A percentile compares a stretch with the other conserved stretches of the same genome.
These are phyloP conservation scores for Prunus mira DNA, from an alignment of 306 rosid species.

Conservation along the genomic window DNA sequence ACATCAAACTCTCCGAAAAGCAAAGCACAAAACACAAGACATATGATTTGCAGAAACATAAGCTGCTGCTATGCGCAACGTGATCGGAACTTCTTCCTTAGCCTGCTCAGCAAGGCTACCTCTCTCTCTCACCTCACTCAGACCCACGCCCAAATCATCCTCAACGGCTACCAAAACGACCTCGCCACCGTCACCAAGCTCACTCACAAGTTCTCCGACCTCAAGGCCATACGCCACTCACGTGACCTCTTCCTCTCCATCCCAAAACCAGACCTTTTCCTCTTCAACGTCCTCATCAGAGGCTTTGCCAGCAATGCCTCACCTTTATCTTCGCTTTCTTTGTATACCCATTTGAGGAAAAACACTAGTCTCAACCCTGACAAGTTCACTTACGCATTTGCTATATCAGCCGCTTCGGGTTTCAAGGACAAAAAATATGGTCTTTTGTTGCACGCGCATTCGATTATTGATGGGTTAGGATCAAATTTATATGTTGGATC, in stretches of 20 bases:
- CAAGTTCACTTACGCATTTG: conserved; percentile 60
- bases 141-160: conserved; percentile 73
- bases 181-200: conserved; percentile 77
- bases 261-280: conserved; percentile 75
- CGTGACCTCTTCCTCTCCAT: conserved; percentile 59
- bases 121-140: conserved; percentile 52
- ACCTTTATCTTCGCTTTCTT: conserved; percentile 51
- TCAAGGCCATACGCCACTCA: conserved; percentile 59
- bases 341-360: conserved; percentile 54
- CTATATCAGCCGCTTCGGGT: conserved; percentile 52
- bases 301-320: conserved; percentile 59
- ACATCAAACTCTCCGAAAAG: neutral
- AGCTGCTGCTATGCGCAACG: conserved; percentile 16
- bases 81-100: conserved; percentile 47
- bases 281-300: conserved; percentile 70
- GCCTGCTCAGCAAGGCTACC: conserved; percentile 46
- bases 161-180: conserved; percentile 64
- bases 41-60: conserved; percentile 38
- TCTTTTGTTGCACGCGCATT: conserved; percentile 58
- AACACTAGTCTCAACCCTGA: conserved; percentile 56
- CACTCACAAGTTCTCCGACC: conserved; percentile 73
- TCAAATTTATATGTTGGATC: conserved; percentile 65
- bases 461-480: conserved; percentile 60
- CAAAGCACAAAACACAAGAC: neutral
- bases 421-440: conserved; percentile 41